These are phyloP conservation scores for Fraxinus nigra DNA, from an alignment of 305 asterid genomes.

Conservation along the genomic window DNA sequence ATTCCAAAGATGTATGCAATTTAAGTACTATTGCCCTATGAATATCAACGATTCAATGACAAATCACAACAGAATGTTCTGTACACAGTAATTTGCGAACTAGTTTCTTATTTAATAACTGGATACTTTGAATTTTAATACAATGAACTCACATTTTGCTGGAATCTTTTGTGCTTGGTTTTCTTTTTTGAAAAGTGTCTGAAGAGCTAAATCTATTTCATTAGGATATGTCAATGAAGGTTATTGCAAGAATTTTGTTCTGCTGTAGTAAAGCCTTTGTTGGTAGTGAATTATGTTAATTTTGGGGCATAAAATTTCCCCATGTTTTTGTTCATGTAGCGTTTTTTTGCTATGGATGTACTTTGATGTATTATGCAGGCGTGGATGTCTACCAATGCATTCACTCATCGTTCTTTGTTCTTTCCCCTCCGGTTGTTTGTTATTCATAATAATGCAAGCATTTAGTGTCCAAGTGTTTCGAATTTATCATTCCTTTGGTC, in stretches of 20 bases:
- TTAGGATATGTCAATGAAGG: not conserved
- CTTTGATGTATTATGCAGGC: not conserved
- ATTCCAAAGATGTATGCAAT: not conserved
- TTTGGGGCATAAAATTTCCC: not conserved
- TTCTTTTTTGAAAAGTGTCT: not conserved
- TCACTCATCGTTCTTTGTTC: not conserved
- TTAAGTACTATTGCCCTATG: not conserved
- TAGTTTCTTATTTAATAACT: not conserved
- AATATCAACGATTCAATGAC: not conserved
- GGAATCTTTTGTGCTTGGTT: not conserved
- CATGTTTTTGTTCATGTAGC: not conserved
- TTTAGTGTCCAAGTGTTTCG: not conserved
- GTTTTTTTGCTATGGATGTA: not conserved
- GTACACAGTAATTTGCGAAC: not conserved
- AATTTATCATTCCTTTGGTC: not conserved
- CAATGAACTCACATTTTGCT: not conserved
- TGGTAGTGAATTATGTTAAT: not conserved
- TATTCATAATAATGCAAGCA: not conserved
- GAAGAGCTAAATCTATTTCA: not conserved
- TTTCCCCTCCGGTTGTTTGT: not conserved
- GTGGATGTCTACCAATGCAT: not conserved
- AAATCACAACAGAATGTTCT: not conserved
- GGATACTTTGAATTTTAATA: not conserved
- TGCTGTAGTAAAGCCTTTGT: not conserved
- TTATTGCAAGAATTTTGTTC: not conserved